Base-by-base conservation (phyloP, 164 flowering plant genomes). In the Akebia trifoliata region DNA sequence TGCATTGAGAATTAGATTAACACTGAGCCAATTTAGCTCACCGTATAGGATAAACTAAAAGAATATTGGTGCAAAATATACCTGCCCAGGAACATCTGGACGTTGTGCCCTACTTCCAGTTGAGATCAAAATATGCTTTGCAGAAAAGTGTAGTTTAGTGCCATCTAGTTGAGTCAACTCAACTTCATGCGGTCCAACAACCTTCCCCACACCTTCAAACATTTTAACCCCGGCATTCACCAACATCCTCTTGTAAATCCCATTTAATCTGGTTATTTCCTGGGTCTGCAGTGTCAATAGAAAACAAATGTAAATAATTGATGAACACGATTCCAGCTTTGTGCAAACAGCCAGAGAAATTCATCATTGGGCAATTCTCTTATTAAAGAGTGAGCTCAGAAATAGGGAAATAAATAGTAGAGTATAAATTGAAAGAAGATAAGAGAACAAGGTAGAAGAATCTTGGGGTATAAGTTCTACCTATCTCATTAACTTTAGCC, bases 31-130 rank as follows among this genome's bases (percentile, higher is more conserved):
- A n/a, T n/a, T n/a, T n/a, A n/a, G n/a, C n/a, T n/a, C n/a, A n/a
- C n/a, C n/a, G n/a, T n/a, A n/a, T n/a, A n/a, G n/a, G n/a, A n/a
- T n/a, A n/a, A n/a, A n/a, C n/a, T n/a, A n/a, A n/a, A n/a, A n/a
- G n/a, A n/a, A n/a, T n/a, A n/a, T n/a, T n/a, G n/a, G n/a, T n/a
- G n/a, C 22, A 50, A 11, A 50, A 25, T 4, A n/a, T 74, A 86
- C 94, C 82, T 87, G 70, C 37, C 99, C 99, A 54, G 92, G 87
- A 71, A 93, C 90, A 57, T 56, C 9, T 22, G 84, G 78, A 50
- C 81, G 79, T 3, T 79, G 85, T 57, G 99, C 99, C 65, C 96
- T 67, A 59, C 99, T 80, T 18, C 99, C 99, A 60, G 99, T 93
- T 62, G 97, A 89, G 62, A 93, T 82, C 77, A 93, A 46, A 62